Percentiles rank a stretch among this genome's conserved stretches.
Evolutionary conservation across 768 basidiomycete genomes (phyloP).

Genomic region (Boletus tomentosulus): DNA sequence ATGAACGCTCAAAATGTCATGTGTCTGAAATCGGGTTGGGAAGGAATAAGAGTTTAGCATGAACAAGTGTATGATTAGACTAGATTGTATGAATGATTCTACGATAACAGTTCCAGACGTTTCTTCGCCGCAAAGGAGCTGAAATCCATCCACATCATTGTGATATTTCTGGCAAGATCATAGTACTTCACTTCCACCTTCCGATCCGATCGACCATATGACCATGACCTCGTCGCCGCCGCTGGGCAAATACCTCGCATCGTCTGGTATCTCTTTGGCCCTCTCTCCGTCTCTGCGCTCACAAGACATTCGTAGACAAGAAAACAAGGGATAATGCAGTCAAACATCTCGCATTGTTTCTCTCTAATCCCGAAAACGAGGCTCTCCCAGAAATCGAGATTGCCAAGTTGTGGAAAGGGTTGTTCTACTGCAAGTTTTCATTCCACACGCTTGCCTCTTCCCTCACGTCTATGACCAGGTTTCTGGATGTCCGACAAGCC

Average conservation of each 20-base stretch:
- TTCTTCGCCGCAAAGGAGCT: too few species aligned
- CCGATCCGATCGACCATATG: constrained; percentile 18
- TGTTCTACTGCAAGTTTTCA: constrained; percentile 80
- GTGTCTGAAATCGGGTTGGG: too few species aligned
- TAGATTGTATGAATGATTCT: neutral
- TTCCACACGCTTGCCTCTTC: neutral
- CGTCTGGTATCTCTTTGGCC: constrained; percentile 59
- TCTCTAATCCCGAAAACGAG: constrained; percentile 61
- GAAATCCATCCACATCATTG: too few species aligned
- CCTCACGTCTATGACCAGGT: constrained; percentile 43
- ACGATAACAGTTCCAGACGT: too few species aligned
- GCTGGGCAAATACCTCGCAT: constrained; percentile 87
- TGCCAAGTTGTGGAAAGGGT: constrained; percentile 94
- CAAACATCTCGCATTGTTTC: constrained; percentile 70
- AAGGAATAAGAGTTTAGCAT: too few species aligned
- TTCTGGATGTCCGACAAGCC: constrained; percentile 99
- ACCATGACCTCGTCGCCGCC: constrained; percentile 48
- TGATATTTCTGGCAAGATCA: too few species aligned
- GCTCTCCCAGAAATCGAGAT: constrained; percentile 70
- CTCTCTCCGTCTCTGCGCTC: neutral
- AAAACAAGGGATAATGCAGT: constrained; percentile 89
- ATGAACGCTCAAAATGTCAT: too few species aligned
- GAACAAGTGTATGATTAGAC: constrained; percentile 7
- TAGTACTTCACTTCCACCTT: constrained; percentile 5
- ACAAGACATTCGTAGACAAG: constrained; percentile 57